Evolutionary conservation across 2,329 filamentous ascomycete genomes (phyloP), one percentile per base, ranked within the genome.

Genomic region (Scedosporium apiospermum): DNA sequence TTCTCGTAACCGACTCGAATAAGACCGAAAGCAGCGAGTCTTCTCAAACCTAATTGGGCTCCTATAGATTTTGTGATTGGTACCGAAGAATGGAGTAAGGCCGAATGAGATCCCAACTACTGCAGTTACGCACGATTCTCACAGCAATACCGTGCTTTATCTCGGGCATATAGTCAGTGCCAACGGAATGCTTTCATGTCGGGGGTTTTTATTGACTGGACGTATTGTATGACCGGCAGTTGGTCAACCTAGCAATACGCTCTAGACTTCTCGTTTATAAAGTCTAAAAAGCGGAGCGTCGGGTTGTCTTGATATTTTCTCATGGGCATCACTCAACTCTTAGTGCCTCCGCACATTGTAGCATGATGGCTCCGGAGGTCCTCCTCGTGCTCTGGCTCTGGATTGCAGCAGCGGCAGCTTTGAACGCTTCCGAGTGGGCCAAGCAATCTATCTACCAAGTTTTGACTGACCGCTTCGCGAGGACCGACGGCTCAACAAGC

Each of bases 381-480:
- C 23, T 55, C 12, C 12, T 55, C 3, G 21, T 7, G 2, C n/a
- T 55, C 21, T 55, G 23, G 51, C 21, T 55, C 12, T 55, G 51
- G 51, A 27, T 55, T 55, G 23, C 23, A 2, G 51, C 3, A 2
- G 51, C 23, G 4, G 46, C 61, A 1, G 72, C 70, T 49, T 65
- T 74, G 38, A 68, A 67, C 53, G 66, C 71, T 1, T 66, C 66
- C 5, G 66, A 73, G 55, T 78, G 76, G 76, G 68, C 73, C 12
- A 71, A 70, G 41, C 75, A 76, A 66, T 76, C 76, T 38, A 77
- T 79, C 63, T 79, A 80, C 65, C 78, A 80, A 68, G 70, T 80
- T 63, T 65, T 79, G 61, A 78, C 76, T 12, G 76, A 78, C 64
- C 72, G 76, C 6, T 78, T 76, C 64, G 76, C 76, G 3, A 71